These are phyloP conservation scores for Thelephora ganbajun DNA, from an alignment of 768 basidiomycete genomes.

Conservation along the genomic window DNA sequence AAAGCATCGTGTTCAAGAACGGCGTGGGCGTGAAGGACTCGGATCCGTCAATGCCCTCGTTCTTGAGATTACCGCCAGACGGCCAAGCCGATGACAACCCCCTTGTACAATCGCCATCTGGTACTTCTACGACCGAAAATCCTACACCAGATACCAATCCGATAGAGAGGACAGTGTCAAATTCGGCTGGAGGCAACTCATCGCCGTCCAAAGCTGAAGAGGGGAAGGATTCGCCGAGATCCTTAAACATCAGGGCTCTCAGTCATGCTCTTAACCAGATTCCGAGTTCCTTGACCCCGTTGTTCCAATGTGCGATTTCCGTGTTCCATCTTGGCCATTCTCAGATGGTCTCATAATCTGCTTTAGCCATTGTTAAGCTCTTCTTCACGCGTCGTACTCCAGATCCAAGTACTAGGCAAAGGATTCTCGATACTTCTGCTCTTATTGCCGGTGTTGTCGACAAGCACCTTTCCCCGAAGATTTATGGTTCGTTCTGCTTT, in stretches of 20 bases:
- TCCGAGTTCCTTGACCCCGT: constrained; percentile 60
- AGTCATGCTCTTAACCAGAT: constrained; percentile 72
- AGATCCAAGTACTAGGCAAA: constrained; percentile 63
- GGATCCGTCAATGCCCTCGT: background rate
- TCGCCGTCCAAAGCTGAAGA: constrained; percentile 13
- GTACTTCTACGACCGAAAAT: too few species aligned
- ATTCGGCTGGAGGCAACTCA: background rate
- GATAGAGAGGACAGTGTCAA: too few species aligned
- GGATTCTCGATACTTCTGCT: constrained; percentile 55
- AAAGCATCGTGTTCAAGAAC: constrained; percentile 67
- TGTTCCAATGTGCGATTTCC: constrained; percentile 61
- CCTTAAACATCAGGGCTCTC: constrained; percentile 61
- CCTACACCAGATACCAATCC: too few species aligned
- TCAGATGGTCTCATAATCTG: background rate
- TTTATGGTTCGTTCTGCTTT: constrained; percentile 31
- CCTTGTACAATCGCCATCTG: too few species aligned
- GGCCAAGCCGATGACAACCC: background rate
- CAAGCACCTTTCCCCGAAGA: constrained; percentile 44
- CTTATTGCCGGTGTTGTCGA: constrained; percentile 62
- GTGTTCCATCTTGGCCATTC: background rate
- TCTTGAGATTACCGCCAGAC: background rate
- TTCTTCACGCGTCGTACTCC: constrained; percentile 71
- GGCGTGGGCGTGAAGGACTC: constrained; percentile 23
- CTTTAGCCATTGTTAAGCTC: constrained; percentile 70
- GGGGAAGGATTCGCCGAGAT: constrained; percentile 31